Evolutionary conservation across 108 stramenopile species (phyloP), one percentile per base, ranked within the genome.

Genomic region (Skeletonema tropicum): DNA sequence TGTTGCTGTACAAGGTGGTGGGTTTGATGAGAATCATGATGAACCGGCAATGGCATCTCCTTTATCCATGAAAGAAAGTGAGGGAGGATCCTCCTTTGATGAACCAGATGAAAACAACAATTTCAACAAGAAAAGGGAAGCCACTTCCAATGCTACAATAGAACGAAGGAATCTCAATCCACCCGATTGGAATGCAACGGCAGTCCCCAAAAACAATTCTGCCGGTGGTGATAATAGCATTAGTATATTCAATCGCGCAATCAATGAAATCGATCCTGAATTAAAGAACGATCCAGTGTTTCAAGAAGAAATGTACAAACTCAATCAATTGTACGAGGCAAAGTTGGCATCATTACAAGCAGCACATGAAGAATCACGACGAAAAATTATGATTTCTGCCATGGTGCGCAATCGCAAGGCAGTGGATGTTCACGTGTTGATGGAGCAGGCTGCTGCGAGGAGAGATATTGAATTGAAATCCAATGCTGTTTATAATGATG

Each of bases 371-470:
- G 68, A 92, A 48, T 92, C 92, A 0, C 91, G 92, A 75, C 87
- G 92, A 45, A 88, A 91, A 75, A 79, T 96, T 19, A 89, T 93
- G 77, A 85, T 90, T 17, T 90, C 90, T 11, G 92, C 95, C 6
- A 79, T 79, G 66, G 68, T 92, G 14, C 83, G 95, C 60, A 92
- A 93, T 70, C 59, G 64, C 9, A 77, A 85, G 30, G 91, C 92
- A 5, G 75, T 96, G 36, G 92, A 93, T 80, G 92, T 92, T 10
- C 74, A 84, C 3, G 52, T 68, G 8, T 70, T 96, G 38, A 96
- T 96, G 95, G 77, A 82, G 46, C 83, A 89, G 61, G 92, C 95
- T 10, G 89, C 90, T 5, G 76, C 75, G 33, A 52, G 88, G 46
- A 83, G 83, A 42, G 66, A 61, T 25, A 75, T 73, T 33, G 92